Base-by-base conservation (phyloP, 2,329 filamentous ascomycete genomes). In the Verticillium isaacii region DNA sequence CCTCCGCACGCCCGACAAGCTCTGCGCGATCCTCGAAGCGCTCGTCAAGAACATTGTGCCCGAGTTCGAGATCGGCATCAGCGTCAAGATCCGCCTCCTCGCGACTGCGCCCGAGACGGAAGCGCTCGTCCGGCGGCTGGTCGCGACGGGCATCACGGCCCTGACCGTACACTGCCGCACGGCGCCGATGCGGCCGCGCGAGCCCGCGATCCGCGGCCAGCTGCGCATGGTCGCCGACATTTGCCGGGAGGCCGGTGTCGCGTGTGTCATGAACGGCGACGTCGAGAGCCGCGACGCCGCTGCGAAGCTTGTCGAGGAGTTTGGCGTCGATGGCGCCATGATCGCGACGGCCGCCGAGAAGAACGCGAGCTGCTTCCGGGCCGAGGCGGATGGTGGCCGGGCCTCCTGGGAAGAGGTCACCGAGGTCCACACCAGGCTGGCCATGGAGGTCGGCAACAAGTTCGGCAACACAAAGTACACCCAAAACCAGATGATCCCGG, bases 111-210 rank as follows among this genome's bases (percentile, higher is more conserved):
- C 88, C 63, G 79, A 89, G 71, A 99, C 95, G 0, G 88, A 91
- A 68, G 80, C 80, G 1, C 81, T 99, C 17, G 94, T 99, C 15
- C 82, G 88, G 59, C 83, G 86, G 62, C 86, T 99, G 3, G 91
- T 91, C 66, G 84, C 83, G 58, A 99, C 95, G 0, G 95, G 95
- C 2, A 98, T 99, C 72, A 95, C 89, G 2, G 93, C 91, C 0
- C 79, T 99, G 66, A 98, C 95, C 0, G 86, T 99, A 1, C 95
- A 99, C 78, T 99, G 95, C 77, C 91, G 95, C 29, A 99, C 95
- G 0, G 94, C 93, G 6, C 92, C 93, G 1, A 99, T 99, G 95
- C 86, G 95, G 41, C 93, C 94, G 1, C 83, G 93, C 57, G 93
- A 98, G 76, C 84, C 87, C 29, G 95, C 94, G 2, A 92, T 98